phyloP scores from a whole-genome alignment of 768 basidiomycete genomes.

The Collybiopsis luxurians region DNA sequence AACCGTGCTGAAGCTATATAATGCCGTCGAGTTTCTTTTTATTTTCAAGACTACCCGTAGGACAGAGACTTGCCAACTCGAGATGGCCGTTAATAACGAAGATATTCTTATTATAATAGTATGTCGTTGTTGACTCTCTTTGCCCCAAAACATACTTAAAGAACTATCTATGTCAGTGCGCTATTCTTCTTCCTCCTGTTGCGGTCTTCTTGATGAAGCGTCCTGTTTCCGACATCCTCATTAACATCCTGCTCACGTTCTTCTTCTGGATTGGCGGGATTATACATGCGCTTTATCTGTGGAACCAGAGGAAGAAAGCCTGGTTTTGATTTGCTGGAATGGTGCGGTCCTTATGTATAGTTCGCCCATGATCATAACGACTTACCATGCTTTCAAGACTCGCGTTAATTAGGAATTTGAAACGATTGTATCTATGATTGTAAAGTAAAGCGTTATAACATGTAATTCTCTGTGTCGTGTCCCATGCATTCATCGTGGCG shows the following conservation, averaged over 20 bases:
- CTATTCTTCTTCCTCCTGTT: slow-evolving; percentile 6
- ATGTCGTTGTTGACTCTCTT: background rate
- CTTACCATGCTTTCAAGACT: no score
- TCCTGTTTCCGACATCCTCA: slow-evolving; percentile 2
- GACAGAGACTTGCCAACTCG: no score
- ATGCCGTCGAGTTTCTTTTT: no score
- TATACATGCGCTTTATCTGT: slow-evolving; percentile 8
- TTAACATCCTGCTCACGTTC: slow-evolving; percentile 4
- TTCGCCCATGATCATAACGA: no score
- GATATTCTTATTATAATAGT: slow-evolving; percentile 6
- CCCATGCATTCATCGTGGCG: no score
- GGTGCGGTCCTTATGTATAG: no score
- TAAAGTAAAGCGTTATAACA: no score
- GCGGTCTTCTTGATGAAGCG: slow-evolving; percentile 6
- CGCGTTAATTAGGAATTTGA: no score
- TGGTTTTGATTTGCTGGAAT: background rate
- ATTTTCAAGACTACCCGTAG: no score
- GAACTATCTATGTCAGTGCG: background rate
- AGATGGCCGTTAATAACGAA: background rate
- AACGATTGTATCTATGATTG: no score
- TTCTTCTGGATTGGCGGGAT: slow-evolving; percentile 7
- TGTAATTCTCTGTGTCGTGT: no score
- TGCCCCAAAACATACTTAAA: background rate
- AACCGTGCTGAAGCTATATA: background rate
- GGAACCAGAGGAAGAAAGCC: slow-evolving; percentile 6